phyloP scores from a whole-genome alignment of 768 basidiomycete genomes.

The Amanita rimosa region DNA sequence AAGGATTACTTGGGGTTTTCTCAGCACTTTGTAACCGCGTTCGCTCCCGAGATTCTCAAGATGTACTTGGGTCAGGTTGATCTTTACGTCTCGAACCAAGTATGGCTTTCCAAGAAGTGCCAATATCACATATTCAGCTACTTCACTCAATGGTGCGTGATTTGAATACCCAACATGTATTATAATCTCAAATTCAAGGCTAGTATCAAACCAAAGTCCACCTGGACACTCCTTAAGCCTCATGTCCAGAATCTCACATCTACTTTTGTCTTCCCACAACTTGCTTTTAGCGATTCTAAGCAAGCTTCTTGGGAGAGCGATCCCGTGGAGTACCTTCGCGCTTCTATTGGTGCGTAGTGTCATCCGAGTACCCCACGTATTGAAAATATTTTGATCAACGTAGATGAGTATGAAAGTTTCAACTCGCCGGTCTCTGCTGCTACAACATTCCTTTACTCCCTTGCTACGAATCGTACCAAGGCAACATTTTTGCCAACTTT shows the following conservation, averaged over 20 bases:
- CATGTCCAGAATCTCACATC: constrained; percentile 73
- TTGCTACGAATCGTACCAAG: constrained; percentile 73
- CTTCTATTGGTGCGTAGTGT: constrained; percentile 47
- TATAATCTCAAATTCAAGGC: not conserved
- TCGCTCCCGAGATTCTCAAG: constrained; percentile 82
- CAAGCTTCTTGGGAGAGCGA: constrained; percentile 71
- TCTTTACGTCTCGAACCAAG: constrained; percentile 58
- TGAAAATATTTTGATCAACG: not conserved
- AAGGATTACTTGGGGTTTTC: constrained; percentile 63
- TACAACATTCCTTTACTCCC: constrained; percentile 67
- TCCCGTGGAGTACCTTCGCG: constrained; percentile 72
- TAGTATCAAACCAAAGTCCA: constrained; percentile 90
- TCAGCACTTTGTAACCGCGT: constrained; percentile 61
- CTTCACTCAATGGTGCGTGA: constrained; percentile 74
- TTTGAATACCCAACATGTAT: not conserved
- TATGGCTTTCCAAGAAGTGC: constrained; percentile 76
- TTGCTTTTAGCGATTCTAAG: constrained; percentile 63
- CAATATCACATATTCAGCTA: constrained; percentile 79
- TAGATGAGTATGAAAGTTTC: constrained; percentile 77
- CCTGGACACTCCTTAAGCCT: constrained; percentile 80
- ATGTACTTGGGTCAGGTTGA: constrained; percentile 66
- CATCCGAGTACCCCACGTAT: not conserved
- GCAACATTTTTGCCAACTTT: constrained; percentile 75
- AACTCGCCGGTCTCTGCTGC: constrained; percentile 70
- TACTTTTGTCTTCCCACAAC: constrained; percentile 76